Evolutionary conservation across 768 basidiomycete species (phyloP), one percentile per base, ranked within the genome.

Genomic region (Leccinum uliginosum): DNA sequence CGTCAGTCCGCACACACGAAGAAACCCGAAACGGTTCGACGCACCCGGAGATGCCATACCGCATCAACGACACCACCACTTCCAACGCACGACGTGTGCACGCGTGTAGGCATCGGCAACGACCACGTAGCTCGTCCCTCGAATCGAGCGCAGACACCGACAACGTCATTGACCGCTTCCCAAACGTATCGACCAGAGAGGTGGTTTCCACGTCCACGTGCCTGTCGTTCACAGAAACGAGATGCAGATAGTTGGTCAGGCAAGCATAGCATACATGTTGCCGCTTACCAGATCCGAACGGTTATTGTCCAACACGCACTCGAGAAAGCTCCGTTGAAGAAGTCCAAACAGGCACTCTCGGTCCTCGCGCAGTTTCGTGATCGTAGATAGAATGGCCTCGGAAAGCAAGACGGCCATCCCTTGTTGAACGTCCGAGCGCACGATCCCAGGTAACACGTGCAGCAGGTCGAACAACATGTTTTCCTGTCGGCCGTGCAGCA

Each of bases 401-500:
- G 26, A 26, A 26, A 26, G 26, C 26, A 26, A 90, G n/a, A 94
- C 80, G 10, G 91, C 81, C 1, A 91, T 89, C 3, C 83, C 76
- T 55, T 89, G 86, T 35, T 86, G 80, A 19, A 87, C 74, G 54
- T 85, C 85, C 12, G 77, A 72, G 0, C 85, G 86, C 30, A 80
- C 81, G 46, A 95, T 79, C 21, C 83, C 82, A 2, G 93, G 88
- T 21, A 97, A 78, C 21, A 91, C 85, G 63, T 90, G 87, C 19
- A 98, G 79, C 23, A 98, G 76, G 67, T 97, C 96, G 63, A 96
- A 92, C 7, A 97, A 78, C 77, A 96, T 87, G 59, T 84, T 86
- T 71, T 97, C 94, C 26, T 92, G 83, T 23, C 83, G 84, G 57
- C 92, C 89, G 59, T 86, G 83, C 0, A 91, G 87, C 15, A 97